Evolutionary conservation across 495 filamentous ascomycete species (phyloP), one percentile per base, ranked within the genome.

Genomic region (Penicillium malachiteum): DNA sequence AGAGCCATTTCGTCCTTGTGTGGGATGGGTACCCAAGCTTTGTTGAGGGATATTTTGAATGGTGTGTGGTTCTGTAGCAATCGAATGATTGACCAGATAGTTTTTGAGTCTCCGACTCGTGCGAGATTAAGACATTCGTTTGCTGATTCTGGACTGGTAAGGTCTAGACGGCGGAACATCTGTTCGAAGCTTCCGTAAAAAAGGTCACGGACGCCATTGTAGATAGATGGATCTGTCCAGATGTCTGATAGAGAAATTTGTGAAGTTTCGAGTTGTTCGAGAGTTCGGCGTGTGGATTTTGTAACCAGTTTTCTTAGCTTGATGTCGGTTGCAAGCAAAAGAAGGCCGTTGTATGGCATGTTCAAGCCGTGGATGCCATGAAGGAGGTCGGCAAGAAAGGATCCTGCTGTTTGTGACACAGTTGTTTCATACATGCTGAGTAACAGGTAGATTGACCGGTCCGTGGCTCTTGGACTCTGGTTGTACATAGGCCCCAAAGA

Each of bases 11-110:
- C 66, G 18, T 68, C 67, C 1, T 69, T 63, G 26, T 68, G 56
- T 8, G 67, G 66, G 1, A 67, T 48, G 2, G 63, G 63, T 8
- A 54, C 50, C 66, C 68, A 74, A 1, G 73, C 65, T 46, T 63
- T 71, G 30, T 72, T 54, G 3, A 79, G 52, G 17, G 67, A 69
- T 3, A 77, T 45, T 37, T 77, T 75, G 34, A 78, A 58, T 0
- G 76, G 71, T 0, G 68, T 75, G 37, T 78, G 74, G 10, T 62
- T 66, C 18, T 65, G 60, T 17, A 78, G 62, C 5, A 78, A 54
- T 45, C 70, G 65, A 30, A 76, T 53, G 17, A 77, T 31, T 13
- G 68, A 66, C 65, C 67, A 71, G 21, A 72, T 59, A 21, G 52
- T 60, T 12, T 53, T 37, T n/a, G 69, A 65, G 50, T 73, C 59